Base-by-base conservation (phyloP, 23 red algal genomes). In the Gracilariopsis chorda region DNA sequence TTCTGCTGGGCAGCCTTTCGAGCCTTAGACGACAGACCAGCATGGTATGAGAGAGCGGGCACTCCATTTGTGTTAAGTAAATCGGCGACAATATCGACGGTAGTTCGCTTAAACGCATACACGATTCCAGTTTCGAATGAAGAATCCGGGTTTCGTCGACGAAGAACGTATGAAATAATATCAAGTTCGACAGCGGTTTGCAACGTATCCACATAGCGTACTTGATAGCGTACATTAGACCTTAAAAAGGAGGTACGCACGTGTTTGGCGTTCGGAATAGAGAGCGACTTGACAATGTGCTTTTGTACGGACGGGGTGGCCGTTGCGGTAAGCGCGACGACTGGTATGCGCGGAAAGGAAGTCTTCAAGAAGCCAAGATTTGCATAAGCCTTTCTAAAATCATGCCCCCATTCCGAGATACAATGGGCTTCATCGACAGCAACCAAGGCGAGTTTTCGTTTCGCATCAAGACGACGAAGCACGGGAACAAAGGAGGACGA, bases 381-480 rank as follows among this genome's bases (percentile, higher is more conserved):
- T 7, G 77, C 52, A 80, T 98, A 98, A 13, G 90, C 90, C 6
- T 68, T 87, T 13, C 95, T 91, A 72, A 98, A 98, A 52, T 98
- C 95, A 79, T 98, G 95, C 21, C 95, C 95, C 95, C 95, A 98
- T 47, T 91, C 64, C 20, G 84, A 91, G 29, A 94, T 88, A 63
- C 95, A 98, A 86, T 98, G 95, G 12, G 95, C 91, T 42, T 98
- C 95, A 57, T 98, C 95, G 9, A 98, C 86, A 4, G 90, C 95
- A 23, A 98, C 83, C 7, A 92, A 58, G 19, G 79, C 80, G n/a
- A 98, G 36, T 56, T 48, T 88, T 23, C 61, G 63, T 21, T 76
- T 47, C 3, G 34, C 27, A 55, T 83, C 53, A 57, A 97, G 73
- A n/a, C 35, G 46, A 49, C 68, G 56, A 27, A 97, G 40, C 42